Conservation (phyloP, 495 filamentous ascomycete genomes). For the Oleoguttula mirabilis region DNA sequence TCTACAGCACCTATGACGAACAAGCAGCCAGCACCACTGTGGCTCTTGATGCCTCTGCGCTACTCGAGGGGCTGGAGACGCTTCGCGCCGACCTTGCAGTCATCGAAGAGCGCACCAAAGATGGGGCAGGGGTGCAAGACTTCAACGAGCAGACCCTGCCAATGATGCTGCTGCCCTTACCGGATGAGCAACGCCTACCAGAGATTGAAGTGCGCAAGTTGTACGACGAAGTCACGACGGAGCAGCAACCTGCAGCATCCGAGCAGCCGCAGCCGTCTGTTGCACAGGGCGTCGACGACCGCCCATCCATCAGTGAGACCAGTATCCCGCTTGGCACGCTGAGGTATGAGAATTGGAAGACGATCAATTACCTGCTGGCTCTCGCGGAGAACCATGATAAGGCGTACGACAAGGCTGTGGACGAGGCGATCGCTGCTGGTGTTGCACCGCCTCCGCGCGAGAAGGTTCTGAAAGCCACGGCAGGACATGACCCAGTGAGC, state of each 20-base stretch:
- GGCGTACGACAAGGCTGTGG: conserved; percentile 8
- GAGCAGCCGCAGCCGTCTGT: not conserved
- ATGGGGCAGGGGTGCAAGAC: conserved; percentile 5
- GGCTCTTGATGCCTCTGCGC: not conserved
- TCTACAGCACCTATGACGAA: not conserved
- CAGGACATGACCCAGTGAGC: not conserved
- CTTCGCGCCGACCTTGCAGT: conserved; percentile 6
- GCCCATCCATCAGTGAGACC: conserved; percentile 1
- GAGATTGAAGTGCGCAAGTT: conserved; percentile 18
- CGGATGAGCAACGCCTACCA: not conserved
- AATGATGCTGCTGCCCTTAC: conserved; percentile 7
- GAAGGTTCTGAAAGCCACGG: not conserved
- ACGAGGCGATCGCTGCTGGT: conserved; percentile 14
- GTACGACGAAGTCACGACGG: conserved; percentile 29
- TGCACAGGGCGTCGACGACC: not conserved
- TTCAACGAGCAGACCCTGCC: conserved; percentile 11
- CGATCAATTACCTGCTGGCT: conserved; percentile 23
- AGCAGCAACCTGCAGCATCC: conserved; percentile 13
- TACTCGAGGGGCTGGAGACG: conserved; percentile 6
- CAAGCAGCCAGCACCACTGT: not conserved
- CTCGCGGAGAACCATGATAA: conserved; percentile 15
- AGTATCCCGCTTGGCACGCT: conserved; percentile 22
- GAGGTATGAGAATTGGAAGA: conserved; percentile 27
- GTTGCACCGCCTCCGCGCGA: conserved; percentile 8
- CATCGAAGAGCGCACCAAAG: conserved; percentile 6